Conservation (phyloP, 495 filamentous ascomycete species). For the Neurospora sp. region DNA sequence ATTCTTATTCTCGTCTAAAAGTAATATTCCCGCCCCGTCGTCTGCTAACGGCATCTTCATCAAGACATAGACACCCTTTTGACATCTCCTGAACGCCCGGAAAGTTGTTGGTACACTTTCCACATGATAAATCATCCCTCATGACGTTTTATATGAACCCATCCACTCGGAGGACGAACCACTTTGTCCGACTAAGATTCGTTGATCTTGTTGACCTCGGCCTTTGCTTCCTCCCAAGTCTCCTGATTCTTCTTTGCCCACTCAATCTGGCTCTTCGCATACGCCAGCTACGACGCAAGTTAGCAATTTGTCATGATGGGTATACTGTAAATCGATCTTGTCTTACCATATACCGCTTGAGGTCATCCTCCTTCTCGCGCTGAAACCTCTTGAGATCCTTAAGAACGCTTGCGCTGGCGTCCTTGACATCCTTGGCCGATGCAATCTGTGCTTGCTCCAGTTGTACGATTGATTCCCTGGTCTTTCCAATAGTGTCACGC, state of each 20-base stretch:
- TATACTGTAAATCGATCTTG: neutral
- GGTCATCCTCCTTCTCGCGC: slow-evolving; percentile 84
- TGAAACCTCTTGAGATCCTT: slow-evolving; percentile 90
- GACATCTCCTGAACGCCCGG: neutral
- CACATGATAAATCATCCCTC: neutral
- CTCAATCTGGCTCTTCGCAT: slow-evolving; percentile 87
- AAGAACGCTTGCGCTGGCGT: slow-evolving; percentile 76
- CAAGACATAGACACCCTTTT: neutral
- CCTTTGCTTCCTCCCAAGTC: slow-evolving; percentile 89
- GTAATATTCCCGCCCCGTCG: neutral
- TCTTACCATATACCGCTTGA: slow-evolving; percentile 90
- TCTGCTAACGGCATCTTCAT: neutral
- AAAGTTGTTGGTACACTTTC: neutral
- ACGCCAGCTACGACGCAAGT: slow-evolving; percentile 58
- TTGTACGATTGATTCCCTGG: slow-evolving; percentile 61
- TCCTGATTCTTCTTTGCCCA: slow-evolving; percentile 98
- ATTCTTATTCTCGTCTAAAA: neutral
- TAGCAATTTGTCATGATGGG: neutral
- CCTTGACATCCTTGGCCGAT: slow-evolving; percentile 79
- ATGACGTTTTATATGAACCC: neutral
- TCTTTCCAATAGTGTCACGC: slow-evolving; percentile 91
- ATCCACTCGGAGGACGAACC: neutral
- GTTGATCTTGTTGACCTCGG: slow-evolving; percentile 84
- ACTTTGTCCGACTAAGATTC: slow-evolving; percentile 22
- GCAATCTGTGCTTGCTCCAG: slow-evolving; percentile 83